Base-by-base conservation (phyloP, 768 basidiomycete genomes). In the Tylopilus vinaceipallidus region DNA sequence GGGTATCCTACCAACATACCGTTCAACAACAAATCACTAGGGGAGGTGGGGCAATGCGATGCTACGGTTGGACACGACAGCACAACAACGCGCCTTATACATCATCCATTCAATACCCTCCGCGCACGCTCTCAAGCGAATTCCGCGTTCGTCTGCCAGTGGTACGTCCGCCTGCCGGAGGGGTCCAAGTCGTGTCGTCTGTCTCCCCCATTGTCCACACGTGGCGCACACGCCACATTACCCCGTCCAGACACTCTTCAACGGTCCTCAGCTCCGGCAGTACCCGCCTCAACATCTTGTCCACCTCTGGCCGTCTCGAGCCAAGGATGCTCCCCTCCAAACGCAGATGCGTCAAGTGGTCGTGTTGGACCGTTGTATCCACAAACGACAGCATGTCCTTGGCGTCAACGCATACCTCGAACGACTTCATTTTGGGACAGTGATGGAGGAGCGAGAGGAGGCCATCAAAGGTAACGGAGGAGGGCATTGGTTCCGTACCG, bases 231-330 rank as follows among this genome's bases (percentile, higher is more conserved):
- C 38, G 35, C 27, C 47, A n/a, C 44, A 29, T 51, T 39, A 51
- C 23, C 29, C 61, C 55, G 7, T 58, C 44, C 40, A 51, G 4
- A 17, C 53, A 50, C 59, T 63, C 61, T 50, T 63, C 61, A 26
- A 64, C 37, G 3, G 61, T 61, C 42, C 3, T 44, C 53, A 62
- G 20, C 19, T 50, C 39, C 36, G 61, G 62, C n/a, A 64, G 17
- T 34, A 62, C 58, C 20, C 62, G 50, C 16, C 40, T 51, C 45
- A 62, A 38, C 48, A 64, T 38, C 47, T 33, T 52, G 43, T 61
- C 53, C 40, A 55, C 62, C 26, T 64, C 56, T 3, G 4, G 50
- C 19, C 50, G 55, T 11, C 55, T 50, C 23, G 49, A 42, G 4
- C 40, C 52, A 4, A 59, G 50, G 3, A 63, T 27, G 8, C 34